Base-by-base conservation (phyloP, 768 basidiomycete species). In the Austroboletus eburneus region DNA sequence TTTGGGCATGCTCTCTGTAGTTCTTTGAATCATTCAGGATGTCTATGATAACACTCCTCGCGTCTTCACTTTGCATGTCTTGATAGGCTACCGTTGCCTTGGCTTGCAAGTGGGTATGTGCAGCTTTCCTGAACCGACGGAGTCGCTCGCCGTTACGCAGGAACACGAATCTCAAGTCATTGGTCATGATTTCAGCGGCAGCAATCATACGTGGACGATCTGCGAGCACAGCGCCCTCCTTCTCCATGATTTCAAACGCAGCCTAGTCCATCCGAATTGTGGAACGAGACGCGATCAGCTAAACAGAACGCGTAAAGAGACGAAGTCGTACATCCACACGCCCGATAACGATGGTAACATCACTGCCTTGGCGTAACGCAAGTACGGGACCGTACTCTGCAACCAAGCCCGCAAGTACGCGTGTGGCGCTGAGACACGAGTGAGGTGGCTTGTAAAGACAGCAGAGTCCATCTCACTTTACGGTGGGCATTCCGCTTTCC, bases 231-330 rank as follows among this genome's bases (percentile, higher is more conserved):
- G 70, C 72, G 0, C 80, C 79, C 47, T 78, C 75, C 43, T 77
- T 76, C 59, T 82, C 80, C 78, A 82, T 76, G 37, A 81, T 75
- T 9, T 81, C 78, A 1, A 72, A 66, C 0, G 77, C 75, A 5
- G 77, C 78, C 59, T 80, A 65, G 14, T 9, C 14, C 7, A 32
- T 32, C 30, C 8, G 12, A 9, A 14, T 6, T 5, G 6, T 5
- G 25, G 25, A 27, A 5, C 25, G 10, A 5, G 25, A 27, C 25
- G 25, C 25, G 29, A 13, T 46, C 34, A 50, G 34, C 32, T 10
- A 32, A n/a, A 27, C n/a, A 25, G 20, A n/a, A 27, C 14, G 7
- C 12, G 7, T 9, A 5, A n/a, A 8, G 16, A 20, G 29, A 37
- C 9, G 3, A 6, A 25, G 14, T 3, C 55, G 4, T 54, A 62